phyloP scores from a whole-genome alignment of 202 grass and related monocot genomes.

The Panicum hallii region DNA sequence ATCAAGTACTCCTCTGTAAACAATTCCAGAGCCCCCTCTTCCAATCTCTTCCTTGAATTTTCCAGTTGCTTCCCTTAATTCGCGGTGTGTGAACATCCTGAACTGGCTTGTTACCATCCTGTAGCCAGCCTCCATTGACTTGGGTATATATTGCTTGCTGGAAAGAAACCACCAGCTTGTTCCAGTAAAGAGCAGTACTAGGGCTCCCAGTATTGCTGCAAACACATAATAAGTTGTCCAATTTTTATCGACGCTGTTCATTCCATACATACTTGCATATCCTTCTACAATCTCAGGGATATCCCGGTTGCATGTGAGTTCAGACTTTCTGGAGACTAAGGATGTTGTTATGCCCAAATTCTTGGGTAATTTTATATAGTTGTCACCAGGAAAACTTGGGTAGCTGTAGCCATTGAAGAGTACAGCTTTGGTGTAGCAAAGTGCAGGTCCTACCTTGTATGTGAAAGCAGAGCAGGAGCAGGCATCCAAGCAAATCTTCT shows the following conservation, averaged over 20 bases:
- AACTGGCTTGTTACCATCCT: conserved; percentile 75
- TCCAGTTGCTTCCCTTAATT: conserved; percentile 67
- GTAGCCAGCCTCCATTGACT: conserved; percentile 76
- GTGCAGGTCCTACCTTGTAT: conserved; percentile 29
- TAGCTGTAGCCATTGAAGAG: conserved; percentile 76
- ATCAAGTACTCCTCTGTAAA: conserved; percentile 75
- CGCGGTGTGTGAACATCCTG: conserved; percentile 64
- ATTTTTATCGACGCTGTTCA: conserved; percentile 38
- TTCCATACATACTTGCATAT: conserved; percentile 57
- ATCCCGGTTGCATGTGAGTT: conserved; percentile 43
- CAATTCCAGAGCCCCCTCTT: conserved; percentile 63
- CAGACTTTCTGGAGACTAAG: conserved; percentile 33
- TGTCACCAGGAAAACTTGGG: conserved; percentile 50
- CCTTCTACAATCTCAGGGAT: conserved; percentile 46
- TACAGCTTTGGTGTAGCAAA: conserved; percentile 64
- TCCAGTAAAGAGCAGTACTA: conserved; percentile 59
- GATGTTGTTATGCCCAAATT: conserved; percentile 34
- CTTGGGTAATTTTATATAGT: conserved; percentile 73
- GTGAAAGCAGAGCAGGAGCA: conserved; percentile 67
- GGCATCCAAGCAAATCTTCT: conserved; percentile 43
- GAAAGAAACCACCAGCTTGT: conserved; percentile 79
- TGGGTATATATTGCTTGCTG: conserved; percentile 57
- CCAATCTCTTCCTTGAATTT: conserved; percentile 91
- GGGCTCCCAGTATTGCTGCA: conserved; percentile 51
- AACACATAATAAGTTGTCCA: conserved; percentile 69